Base-by-base conservation (phyloP, 805 yeast genomes). In the Zygotorulaspora chibaensis region DNA sequence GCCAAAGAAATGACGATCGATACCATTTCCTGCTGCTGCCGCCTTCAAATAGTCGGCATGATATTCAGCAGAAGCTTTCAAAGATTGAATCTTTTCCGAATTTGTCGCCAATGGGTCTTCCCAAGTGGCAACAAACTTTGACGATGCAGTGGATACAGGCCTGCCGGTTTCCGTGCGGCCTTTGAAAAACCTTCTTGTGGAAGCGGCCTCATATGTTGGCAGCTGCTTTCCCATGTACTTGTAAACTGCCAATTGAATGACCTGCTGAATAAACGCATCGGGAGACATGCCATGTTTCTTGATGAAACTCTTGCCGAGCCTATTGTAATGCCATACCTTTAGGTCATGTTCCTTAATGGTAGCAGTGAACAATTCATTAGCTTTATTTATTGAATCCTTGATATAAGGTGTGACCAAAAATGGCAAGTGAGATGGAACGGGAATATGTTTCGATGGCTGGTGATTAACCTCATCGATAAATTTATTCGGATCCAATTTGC, bases 81-180 rank as follows among this genome's bases (percentile, higher is more conserved):
- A 84, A 17, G 87, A 77, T 17, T 71, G 71, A 28, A 84, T 68
- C 67, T 86, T 87, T 16, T 79, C 81, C 16, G 70, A 74, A 38
- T 58, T 66, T 8, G 83, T 50, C 1, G 59, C 47, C 1, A 60
- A 50, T 4, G 79, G 70, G 59, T 80, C 72, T 55, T 81, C 73
- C 87, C 95, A 87, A 29, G 84, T 79, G 61, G 77, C 71, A 47
- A 85, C 95, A 67, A 89, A 86, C 28, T 71, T 71, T 39, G 77
- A 72, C 20, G 88, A 77, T 62, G 84, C 95, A 42, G 64, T 63
- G 8, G 96, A 81, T 9, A 87, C 96, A 3, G 88, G 71, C 60
- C 99, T 79, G 51, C 93, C 88, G 18, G 96, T 85, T 69, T 91
- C 99, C 8, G 98, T 91, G 66, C 99, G 80, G 45, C 99, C 99